Percentiles rank a stretch among this genome's conserved stretches.
These are phyloP conservation scores for Blastocystis sp. DNA, from an alignment of 352 stramenopile genomes.

Conservation along the genomic window DNA sequence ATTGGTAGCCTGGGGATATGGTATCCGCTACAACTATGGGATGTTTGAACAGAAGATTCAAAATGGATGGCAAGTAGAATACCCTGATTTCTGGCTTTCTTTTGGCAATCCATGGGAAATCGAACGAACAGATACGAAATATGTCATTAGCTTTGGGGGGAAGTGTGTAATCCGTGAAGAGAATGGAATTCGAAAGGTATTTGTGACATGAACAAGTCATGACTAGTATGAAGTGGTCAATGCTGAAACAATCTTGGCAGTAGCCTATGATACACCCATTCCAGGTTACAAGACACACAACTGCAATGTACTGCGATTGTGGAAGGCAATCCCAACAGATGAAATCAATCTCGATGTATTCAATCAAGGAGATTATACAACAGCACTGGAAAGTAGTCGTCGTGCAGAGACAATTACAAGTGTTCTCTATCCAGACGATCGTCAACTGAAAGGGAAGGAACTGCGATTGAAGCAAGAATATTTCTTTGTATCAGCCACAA, in stretches of 20 bases:
- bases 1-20: slow-evolving; percentile 64
- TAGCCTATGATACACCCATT: slow-evolving; percentile 65
- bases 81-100: slow-evolving; percentile 65
- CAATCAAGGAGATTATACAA: slow-evolving; percentile 59
- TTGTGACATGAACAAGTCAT: background rate
- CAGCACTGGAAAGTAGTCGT: slow-evolving; percentile 59
- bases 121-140: slow-evolving; percentile 62
- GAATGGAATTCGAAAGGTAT: slow-evolving; percentile 42
- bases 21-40: slow-evolving; percentile 66
- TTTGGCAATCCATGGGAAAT: slow-evolving; percentile 66
- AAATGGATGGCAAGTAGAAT: slow-evolving; percentile 62
- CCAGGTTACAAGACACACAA: slow-evolving; percentile 65
- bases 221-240: slow-evolving; percentile 11
- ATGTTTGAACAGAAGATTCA: slow-evolving; percentile 65
- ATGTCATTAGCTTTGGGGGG: slow-evolving; percentile 64
- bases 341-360: slow-evolving; percentile 61
- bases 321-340: slow-evolving; percentile 61
- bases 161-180: background rate
- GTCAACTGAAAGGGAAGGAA: slow-evolving; percentile 63
- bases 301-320: slow-evolving; percentile 65
- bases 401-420: slow-evolving; percentile 64
- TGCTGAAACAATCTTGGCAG: slow-evolving; percentile 44
- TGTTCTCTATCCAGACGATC: slow-evolving; percentile 65
- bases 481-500: slow-evolving; percentile 65
- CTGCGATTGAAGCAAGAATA: slow-evolving; percentile 66